Base-by-base conservation (phyloP, 1,284 basidiomycete species). In the Blastosporella zonata region DNA sequence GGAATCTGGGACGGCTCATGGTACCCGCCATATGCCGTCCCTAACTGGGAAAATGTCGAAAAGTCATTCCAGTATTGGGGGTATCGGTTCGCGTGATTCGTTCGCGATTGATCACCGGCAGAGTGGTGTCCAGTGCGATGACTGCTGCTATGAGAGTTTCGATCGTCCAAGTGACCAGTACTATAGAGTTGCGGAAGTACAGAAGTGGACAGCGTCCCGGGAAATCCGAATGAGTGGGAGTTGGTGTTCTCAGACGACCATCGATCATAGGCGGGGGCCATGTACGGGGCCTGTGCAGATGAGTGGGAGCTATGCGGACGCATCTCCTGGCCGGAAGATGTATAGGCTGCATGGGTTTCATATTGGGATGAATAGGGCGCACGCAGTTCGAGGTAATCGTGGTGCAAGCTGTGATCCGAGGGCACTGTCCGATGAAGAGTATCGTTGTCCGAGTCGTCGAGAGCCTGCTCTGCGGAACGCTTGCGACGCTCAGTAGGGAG, bases 41-140 rank as follows among this genome's bases (percentile, higher is more conserved):
- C 76, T 60, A 81, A 69, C 63, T 81, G 80, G 2, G 74, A 70
- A 59, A 79, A 73, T 9, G 80, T 67, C 23, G 79, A 75, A 56
- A 78, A 81, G 55, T 84, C 81, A 55, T 71, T 79, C 82, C 82
- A 84, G 56, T 72, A 82, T 57, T 80, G 78, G 7, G 79, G 75
- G 55, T 74, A 76, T 35, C 70, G 67, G 15, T 53, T 28, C 18
- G 39, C 34, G 4, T 47, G 36, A 25, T 18, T 46, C 2, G 50
- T n/a, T 18, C 52, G 52, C n/a, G 33, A 6, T 7, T 53, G 55
- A 9, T 54, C 50, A 13, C 33, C 17, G n/a, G 33, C 15, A 4
- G 29, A 13, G 28, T 54, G 47, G 13, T 47, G 31, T 1, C 21
- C 1, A n/a, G 44, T 28, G 23, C 36, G 46, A 46, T 47, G 47